A percentile compares a stretch with the other conserved stretches of the same genome.
Evolutionary conservation across 1,284 basidiomycete genomes (phyloP).

Genomic region (Erythrobasidium hasegawianum): DNA sequence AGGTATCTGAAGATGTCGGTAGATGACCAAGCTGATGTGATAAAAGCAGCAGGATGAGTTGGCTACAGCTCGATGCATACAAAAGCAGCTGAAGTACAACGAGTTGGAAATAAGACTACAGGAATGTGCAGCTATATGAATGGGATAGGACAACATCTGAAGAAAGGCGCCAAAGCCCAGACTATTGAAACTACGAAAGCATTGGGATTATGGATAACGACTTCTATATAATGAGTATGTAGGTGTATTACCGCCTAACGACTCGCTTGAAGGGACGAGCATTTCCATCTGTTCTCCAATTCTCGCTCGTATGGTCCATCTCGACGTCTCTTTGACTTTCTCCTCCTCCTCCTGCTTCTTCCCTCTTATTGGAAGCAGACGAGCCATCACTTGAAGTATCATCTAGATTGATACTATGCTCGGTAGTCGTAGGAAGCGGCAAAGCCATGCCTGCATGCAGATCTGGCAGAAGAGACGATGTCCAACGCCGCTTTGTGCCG

Average conservation of each 20-base stretch:
- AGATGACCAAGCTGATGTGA: too few relatives aligned
- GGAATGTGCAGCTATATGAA: too few relatives aligned
- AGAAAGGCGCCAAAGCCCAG: too few relatives aligned
- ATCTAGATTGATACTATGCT: constrained; percentile 5
- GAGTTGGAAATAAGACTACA: too few relatives aligned
- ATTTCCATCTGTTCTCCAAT: constrained; percentile 28
- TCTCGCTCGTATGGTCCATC: constrained; percentile 11
- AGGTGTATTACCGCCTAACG: constrained; percentile 7
- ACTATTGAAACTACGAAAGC: too few relatives aligned
- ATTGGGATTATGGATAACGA: too few relatives aligned
- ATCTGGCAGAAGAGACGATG: constrained; percentile 27
- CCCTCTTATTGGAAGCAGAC: neutral
- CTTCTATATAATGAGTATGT: neutral
- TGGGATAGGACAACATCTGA: too few relatives aligned
- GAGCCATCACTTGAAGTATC: neutral
- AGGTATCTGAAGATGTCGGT: too few relatives aligned
- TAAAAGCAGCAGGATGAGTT: too few relatives aligned
- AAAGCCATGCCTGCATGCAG: constrained; percentile 16
- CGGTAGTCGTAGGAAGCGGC: constrained; percentile 6
- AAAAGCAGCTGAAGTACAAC: too few relatives aligned
- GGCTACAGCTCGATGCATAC: too few relatives aligned
- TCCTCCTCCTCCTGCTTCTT: neutral
- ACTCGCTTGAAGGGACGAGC: constrained; percentile 19
- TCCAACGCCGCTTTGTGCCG: constrained; percentile 28
- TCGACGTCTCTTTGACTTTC: constrained; percentile 12